Percentiles rank a stretch among this genome's conserved stretches.
phyloP scores from a whole-genome alignment of 176 grass and related monocot genomes.

The Eragrostis nindensis region DNA sequence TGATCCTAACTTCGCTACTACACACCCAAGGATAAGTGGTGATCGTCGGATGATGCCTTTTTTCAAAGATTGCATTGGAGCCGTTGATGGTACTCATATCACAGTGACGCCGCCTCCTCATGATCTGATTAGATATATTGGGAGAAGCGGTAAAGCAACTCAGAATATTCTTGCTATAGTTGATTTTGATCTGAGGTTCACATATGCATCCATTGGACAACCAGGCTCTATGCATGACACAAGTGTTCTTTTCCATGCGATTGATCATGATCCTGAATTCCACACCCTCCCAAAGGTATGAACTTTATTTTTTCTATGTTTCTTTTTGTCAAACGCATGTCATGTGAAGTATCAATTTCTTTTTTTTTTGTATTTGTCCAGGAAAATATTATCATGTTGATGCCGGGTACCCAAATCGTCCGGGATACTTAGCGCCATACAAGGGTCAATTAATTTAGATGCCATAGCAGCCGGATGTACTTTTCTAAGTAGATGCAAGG shows the following conservation, averaged over 20 bases:
- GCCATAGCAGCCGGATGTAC: too few species aligned
- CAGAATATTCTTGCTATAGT: not conserved
- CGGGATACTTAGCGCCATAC: too few species aligned
- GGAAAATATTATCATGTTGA: too few species aligned
- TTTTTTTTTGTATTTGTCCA: too few species aligned
- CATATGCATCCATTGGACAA: not conserved
- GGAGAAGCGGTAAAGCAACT: not conserved
- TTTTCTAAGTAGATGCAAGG: too few species aligned
- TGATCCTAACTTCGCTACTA: not conserved
- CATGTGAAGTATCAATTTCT: too few species aligned
- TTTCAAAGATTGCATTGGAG: not conserved
- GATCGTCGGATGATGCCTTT: not conserved
- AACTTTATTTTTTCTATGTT: too few species aligned
- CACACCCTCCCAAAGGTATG: not conserved
- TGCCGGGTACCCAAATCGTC: too few species aligned
- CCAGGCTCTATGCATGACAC: not conserved
- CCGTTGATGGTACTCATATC: not conserved
- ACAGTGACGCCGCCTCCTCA: not conserved
- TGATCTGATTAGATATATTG: not conserved
- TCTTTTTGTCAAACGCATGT: too few species aligned
- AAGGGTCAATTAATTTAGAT: too few species aligned
- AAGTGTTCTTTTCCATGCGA: not conserved
- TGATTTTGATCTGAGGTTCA: not conserved
- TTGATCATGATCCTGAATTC: not conserved
- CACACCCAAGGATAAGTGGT: not conserved